Evolutionary conservation across 164 flowering plant genomes (phyloP), one percentile per base, ranked within the genome.

Genomic region (Vitis amurensis): DNA sequence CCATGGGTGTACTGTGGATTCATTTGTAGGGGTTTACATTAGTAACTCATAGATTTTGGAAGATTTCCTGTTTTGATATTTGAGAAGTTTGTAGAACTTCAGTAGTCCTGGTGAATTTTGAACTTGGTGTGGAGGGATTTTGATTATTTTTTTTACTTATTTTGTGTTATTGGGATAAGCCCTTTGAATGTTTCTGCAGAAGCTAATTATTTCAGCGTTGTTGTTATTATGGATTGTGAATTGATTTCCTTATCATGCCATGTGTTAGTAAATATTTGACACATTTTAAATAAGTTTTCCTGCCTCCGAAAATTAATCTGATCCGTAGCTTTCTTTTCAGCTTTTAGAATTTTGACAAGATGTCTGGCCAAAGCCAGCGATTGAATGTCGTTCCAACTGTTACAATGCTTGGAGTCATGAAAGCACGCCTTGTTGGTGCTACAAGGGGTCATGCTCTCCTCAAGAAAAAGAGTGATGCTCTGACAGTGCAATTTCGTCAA

Each of bases 391-490:
- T 92, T 68, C 99, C 99, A 1, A 94, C 99, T 4, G 97, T 94
- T 8, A 94, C 99, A 2, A 77, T 89, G 92, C 98, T 92, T 61
- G 96, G 95, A 8, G 87, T 83, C 17, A 70, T 92, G 81, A 94
- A 94, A 78, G 97, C 93, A 55, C 92, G 99, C 37, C 91, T 94
- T 23, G 76, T 92, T 50, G 99, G 99, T 50, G 99, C 99, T 13
- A 94, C 99, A 3, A 83, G 99, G 71, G 99, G 97, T 59, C 99
- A 94, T 65, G 98, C 99, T 61, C 89, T 92, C 29, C 91, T 94
- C 60, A 94, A 94, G 85, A 94, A 94, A 88, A 94, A 94, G 83
- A 89, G 96, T 68, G 99, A 94, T 75, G 99, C 99, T 53, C 77
- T 94, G 27, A 94, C 99, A 5, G 88, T 90, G 31, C 97, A 92